Conservation (phyloP, 768 basidiomycete species). For the Rhizopogon vulgaris region DNA sequence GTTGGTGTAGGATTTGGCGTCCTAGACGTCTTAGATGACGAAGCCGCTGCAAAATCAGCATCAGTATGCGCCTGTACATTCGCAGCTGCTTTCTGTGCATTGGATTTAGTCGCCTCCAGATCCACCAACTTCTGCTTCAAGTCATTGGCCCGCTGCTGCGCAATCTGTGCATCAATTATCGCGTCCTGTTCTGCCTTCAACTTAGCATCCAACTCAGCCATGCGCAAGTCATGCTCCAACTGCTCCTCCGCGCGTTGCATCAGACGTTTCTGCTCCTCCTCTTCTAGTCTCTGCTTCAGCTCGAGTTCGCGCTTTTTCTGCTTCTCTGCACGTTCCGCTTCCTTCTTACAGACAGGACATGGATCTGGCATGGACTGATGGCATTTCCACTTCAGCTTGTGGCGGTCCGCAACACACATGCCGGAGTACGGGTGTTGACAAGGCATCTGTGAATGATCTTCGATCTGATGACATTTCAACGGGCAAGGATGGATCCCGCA, state of each 20-base stretch:
- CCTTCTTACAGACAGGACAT: constrained; percentile 46
- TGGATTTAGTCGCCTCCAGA: constrained; percentile 28
- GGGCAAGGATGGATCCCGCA: constrained; percentile 52
- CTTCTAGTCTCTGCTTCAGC: constrained; percentile 40
- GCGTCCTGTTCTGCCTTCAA: constrained; percentile 30
- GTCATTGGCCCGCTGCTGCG: constrained; percentile 28
- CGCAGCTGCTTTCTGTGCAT: constrained; percentile 9
- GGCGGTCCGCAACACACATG: constrained; percentile 39
- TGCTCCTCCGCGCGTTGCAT: constrained; percentile 36
- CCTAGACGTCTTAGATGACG: not conserved
- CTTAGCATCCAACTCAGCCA: constrained; percentile 39
- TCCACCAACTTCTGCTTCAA: constrained; percentile 41
- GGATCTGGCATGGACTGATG: constrained; percentile 26
- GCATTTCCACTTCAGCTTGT: constrained; percentile 41
- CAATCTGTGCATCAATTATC: constrained; percentile 31
- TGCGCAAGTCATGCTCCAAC: constrained; percentile 31
- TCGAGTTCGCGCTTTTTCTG: constrained; percentile 34
- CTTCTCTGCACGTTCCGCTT: constrained; percentile 33
- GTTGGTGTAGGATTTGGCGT: not conserved
- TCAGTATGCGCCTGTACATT: not conserved
- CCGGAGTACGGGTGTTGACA: constrained; percentile 34
- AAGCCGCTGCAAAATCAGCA: not conserved
- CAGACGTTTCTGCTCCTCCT: constrained; percentile 31
- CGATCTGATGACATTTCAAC: constrained; percentile 54
- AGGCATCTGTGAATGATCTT: constrained; percentile 46